Base-by-base conservation (phyloP, 2,329 filamentous ascomycete genomes). In the Colletotrichum eleusines region DNA sequence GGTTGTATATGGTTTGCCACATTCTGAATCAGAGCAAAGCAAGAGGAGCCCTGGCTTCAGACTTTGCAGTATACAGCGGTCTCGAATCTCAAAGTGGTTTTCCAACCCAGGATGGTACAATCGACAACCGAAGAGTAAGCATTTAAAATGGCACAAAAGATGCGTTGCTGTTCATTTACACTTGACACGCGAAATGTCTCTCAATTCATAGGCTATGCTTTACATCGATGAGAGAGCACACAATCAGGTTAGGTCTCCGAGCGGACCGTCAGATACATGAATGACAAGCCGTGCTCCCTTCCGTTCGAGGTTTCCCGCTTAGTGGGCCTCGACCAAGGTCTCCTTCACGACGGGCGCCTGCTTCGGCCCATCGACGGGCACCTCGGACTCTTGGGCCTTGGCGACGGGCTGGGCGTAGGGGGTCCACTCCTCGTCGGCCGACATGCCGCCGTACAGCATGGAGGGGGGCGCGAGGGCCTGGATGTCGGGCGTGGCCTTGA, bases 371-470 rank as follows among this genome's bases (percentile, higher is more conserved):
- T 71, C 69, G 23, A 20, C 58, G 3, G 60, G 46, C 9, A 63
- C 60, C 11, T 63, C 48, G 5, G 60, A 26, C 0, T 44, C 64
- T 14, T 68, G 61, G 5, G 69, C 69, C 69, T 63, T 71, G 2
- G 69, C 69, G 31, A 58, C 28, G 4, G 68, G 64, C 58, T 71
- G 64, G 12, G 69, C 38, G 38, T 71, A 71, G 16, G 69, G 69
- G 2, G 69, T 71, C 58, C 57, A 71, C 31, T 71, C 69, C 53
- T 71, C 69, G 26, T 71, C 69, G 28, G 64, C 69, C 18, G 51
- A 80, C 85, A 87, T 87, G 35, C 85, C 85, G 50, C 85, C 84
- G 57, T 85, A 78, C 61, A 86, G 79, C 83, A 87, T 84, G 57
- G 82, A 83, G 62, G 79, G 77, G 33, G 85, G 85, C 3, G 84